Conservation (phyloP, 1,284 basidiomycete species). For the Pholiota adiposa region DNA sequence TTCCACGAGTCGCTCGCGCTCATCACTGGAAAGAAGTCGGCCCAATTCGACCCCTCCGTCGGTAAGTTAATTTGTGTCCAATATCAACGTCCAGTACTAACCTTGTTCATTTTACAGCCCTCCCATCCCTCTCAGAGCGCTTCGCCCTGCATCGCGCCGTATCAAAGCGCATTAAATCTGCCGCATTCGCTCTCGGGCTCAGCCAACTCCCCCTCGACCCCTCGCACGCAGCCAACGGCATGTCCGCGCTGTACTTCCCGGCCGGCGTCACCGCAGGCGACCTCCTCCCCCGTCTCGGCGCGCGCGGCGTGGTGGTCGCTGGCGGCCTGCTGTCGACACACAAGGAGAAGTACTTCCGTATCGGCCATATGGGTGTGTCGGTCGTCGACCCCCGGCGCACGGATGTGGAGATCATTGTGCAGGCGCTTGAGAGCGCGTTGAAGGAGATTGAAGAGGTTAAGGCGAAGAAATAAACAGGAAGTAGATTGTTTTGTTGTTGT, state of each 20-base stretch:
- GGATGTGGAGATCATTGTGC: slow-evolving; percentile 80
- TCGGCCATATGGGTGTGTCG: slow-evolving; percentile 91
- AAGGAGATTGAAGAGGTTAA: slow-evolving; percentile 48
- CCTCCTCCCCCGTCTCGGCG: slow-evolving; percentile 71
- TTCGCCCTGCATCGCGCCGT: slow-evolving; percentile 80
- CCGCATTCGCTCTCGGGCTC: slow-evolving; percentile 74
- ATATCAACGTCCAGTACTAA: too few relatives aligned
- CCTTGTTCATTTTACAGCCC: slow-evolving; percentile 5
- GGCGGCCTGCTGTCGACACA: slow-evolving; percentile 88
- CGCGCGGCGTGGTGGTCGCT: slow-evolving; percentile 82
- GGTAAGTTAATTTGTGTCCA: slow-evolving; percentile 36
- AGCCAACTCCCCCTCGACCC: slow-evolving; percentile 69
- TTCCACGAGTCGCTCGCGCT: slow-evolving; percentile 80
- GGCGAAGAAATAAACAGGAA: slow-evolving; percentile 1
- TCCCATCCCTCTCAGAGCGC: slow-evolving; percentile 68
- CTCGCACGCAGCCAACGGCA: slow-evolving; percentile 84
- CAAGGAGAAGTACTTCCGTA: slow-evolving; percentile 88
- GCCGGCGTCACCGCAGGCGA: slow-evolving; percentile 76
- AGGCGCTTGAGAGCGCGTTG: slow-evolving; percentile 65
- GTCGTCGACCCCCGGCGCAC: slow-evolving; percentile 72
- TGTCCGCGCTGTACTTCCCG: slow-evolving; percentile 91
- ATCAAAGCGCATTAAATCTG: slow-evolving; percentile 76
- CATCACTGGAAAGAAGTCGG: slow-evolving; percentile 47
- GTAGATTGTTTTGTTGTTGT: background rate
- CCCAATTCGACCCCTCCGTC: slow-evolving; percentile 8